Percentiles rank a stretch among this genome's conserved stretches.
These are phyloP conservation scores for Fusarium odoratissimum DNA, from an alignment of 2,329 filamentous ascomycete genomes.

Conservation along the genomic window DNA sequence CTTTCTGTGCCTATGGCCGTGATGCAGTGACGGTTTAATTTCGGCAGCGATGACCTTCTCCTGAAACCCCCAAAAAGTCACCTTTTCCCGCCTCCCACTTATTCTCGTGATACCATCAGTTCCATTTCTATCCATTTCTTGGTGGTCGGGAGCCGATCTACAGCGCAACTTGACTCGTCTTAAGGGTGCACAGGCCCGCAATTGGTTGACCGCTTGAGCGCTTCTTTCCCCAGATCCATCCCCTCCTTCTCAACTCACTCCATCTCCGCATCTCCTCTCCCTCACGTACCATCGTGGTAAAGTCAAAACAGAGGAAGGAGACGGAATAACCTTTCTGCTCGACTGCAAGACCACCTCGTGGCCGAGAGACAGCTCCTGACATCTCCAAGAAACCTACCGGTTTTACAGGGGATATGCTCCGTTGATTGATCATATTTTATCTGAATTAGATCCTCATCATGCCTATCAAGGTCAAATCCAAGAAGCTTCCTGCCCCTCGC, in stretches of 20 bases:
- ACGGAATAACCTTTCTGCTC: background rate
- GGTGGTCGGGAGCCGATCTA: conserved; percentile 20
- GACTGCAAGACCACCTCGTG: background rate
- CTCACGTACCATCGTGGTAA: conserved; percentile 12
- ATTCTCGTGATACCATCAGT: conserved; percentile 28
- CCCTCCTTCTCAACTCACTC: conserved; percentile 10
- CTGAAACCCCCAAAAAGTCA: conserved; percentile 16
- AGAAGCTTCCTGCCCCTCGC: conserved; percentile 48
- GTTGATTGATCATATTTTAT: background rate
- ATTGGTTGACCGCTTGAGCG: conserved; percentile 7
- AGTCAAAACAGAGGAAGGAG: conserved; percentile 9
- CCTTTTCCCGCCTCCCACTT: conserved; percentile 8
- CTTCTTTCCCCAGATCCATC: background rate
- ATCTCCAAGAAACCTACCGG: background rate
- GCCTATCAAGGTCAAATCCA: conserved; percentile 54
- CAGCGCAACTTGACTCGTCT: conserved; percentile 6
- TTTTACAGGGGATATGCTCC: background rate
- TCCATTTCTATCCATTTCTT: background rate
- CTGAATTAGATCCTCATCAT: conserved; percentile 36
- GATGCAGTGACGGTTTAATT: conserved; percentile 4
- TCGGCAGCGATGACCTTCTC: conserved; percentile 2
- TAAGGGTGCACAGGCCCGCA: conserved; percentile 34
- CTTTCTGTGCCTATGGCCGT: background rate
- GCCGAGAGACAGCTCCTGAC: background rate
- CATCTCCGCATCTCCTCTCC: conserved; percentile 24